Conservation (phyloP, 2,329 filamentous ascomycete species). For the Xylaria digitata region DNA sequence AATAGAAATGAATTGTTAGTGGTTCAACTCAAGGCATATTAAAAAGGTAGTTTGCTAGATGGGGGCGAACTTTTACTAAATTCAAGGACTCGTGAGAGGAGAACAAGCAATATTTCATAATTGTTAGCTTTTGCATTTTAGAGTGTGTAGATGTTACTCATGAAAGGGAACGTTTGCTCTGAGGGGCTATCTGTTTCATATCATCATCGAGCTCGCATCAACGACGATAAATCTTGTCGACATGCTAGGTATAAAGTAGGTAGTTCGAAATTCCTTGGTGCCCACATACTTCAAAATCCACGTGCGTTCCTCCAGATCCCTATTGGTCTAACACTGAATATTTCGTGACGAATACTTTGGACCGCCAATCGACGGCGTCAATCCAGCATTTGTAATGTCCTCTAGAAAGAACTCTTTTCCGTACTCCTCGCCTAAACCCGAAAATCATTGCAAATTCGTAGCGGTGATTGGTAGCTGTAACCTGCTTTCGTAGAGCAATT, state of each 20-base stretch:
- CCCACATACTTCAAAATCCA: conserved; percentile 29
- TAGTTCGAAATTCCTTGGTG: conserved; percentile 18
- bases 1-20: not conserved
- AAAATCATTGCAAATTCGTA: conserved; percentile 9
- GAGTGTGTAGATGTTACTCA: not conserved
- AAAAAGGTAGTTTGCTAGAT: not conserved
- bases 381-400: not conserved
- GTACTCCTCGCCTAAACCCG: conserved; percentile 18
- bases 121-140: not conserved
- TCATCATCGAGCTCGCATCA: conserved; percentile 2
- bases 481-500: not conserved
- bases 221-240: conserved; percentile 11
- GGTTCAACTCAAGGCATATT: not conserved
- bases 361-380: conserved; percentile 8
- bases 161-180: not conserved
- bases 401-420: conserved; percentile 6
- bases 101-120: not conserved
- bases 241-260: conserved; percentile 20
- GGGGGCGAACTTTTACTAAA: not conserved
- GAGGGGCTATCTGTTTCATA: not conserved
- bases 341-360: not conserved
- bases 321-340: conserved; percentile 25
- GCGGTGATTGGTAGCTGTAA: conserved; percentile 1
- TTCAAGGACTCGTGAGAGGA: not conserved
- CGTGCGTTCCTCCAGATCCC: conserved; percentile 22